phyloP scores from a whole-genome alignment of 441 rosid species.

The Populus hybrid region DNA sequence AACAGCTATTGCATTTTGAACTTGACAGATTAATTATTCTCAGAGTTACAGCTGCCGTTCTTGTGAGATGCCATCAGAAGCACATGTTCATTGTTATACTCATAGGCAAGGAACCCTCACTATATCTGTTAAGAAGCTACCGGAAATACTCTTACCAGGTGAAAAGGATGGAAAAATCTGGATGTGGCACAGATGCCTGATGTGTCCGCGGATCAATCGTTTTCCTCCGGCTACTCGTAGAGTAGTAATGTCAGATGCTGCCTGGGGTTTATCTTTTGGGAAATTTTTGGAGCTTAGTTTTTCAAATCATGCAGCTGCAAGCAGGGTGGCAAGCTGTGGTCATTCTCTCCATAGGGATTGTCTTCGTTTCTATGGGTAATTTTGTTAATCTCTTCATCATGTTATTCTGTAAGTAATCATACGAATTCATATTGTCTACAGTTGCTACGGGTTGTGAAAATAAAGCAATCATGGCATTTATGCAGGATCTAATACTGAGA shows the following conservation, averaged over 20 bases:
- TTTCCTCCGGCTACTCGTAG: constrained; percentile 97
- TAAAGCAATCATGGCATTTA: background rate
- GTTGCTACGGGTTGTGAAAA: background rate
- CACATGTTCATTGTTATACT: constrained; percentile 96
- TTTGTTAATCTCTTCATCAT: constrained; percentile 9
- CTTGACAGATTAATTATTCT: background rate
- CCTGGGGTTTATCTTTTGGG: constrained; percentile 99
- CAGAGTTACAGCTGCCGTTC: constrained; percentile 71
- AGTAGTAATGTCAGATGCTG: constrained; percentile 98
- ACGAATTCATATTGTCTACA: background rate
- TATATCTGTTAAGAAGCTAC: constrained; percentile 87
- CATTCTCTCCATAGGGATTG: constrained; percentile 99
- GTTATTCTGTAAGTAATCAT: background rate
- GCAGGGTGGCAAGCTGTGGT: constrained; percentile 98
- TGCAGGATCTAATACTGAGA: background rate
- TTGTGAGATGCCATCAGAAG: constrained; percentile 97
- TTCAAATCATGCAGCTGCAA: constrained; percentile 99
- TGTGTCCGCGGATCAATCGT: constrained; percentile 71
- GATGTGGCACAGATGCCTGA: constrained; percentile 99
- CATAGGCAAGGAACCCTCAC: constrained; percentile 98
- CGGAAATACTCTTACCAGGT: constrained; percentile 72
- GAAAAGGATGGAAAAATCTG: constrained; percentile 96
- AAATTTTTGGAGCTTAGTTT: constrained; percentile 99
- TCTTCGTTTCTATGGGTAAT: constrained; percentile 99
- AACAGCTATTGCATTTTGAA: background rate